Evolutionary conservation across 108 stramenopile genomes (phyloP).

Genomic region (Nitzschia sp.): DNA sequence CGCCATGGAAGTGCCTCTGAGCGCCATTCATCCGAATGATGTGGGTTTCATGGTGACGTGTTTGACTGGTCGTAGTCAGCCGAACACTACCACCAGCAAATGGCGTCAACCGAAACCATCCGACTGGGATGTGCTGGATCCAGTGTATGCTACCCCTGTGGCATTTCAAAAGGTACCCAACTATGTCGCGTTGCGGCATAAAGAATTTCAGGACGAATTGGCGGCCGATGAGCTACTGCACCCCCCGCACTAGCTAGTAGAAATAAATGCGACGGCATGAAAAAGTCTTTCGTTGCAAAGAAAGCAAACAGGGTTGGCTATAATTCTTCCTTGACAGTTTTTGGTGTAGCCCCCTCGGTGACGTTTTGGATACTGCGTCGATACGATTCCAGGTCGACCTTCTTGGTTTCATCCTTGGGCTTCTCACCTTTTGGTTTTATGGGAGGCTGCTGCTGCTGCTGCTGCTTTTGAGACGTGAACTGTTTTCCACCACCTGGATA

Average conservation of each 20-base stretch:
- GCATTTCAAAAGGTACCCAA: neutral
- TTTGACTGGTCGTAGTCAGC: neutral
- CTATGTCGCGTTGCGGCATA: neutral
- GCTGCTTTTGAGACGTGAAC: neutral
- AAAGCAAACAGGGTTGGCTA: too few relatives aligned
- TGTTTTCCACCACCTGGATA: neutral
- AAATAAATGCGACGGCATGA: too few relatives aligned
- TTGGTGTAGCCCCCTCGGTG: neutral
- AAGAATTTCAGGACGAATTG: neutral
- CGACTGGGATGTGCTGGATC: neutral
- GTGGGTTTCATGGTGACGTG: constrained; percentile 4
- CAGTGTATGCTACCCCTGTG: neutral
- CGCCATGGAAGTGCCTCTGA: constrained; percentile 12
- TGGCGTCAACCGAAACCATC: constrained; percentile 1
- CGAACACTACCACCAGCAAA: too few relatives aligned
- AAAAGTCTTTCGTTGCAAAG: too few relatives aligned
- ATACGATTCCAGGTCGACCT: constrained; percentile 3
- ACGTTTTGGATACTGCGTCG: constrained; percentile 6
- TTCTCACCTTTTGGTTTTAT: neutral
- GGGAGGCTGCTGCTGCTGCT: neutral
- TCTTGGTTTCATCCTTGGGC: neutral
- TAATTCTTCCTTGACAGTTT: neutral
- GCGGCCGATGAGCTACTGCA: neutral
- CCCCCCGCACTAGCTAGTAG: neutral
- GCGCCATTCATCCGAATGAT: neutral